phyloP scores from a whole-genome alignment of 129 eudicot species.

The Arctium minus region DNA sequence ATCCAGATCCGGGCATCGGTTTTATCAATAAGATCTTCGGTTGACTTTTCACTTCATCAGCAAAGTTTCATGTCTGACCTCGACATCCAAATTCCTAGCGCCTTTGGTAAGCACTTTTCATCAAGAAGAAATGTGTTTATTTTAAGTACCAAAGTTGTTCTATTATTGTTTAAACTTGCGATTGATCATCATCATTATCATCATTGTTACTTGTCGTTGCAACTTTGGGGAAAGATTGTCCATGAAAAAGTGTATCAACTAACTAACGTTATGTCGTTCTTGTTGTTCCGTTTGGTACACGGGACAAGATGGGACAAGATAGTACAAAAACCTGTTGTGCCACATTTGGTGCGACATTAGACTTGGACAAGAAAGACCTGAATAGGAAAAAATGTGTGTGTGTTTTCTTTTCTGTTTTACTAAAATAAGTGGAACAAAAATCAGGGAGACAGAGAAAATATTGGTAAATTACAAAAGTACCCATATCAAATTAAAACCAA shows the following conservation, averaged over 20 bases:
- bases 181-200: background rate
- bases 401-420: too few relatives aligned
- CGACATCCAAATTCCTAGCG: conserved; percentile 59
- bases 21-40: conserved; percentile 1
- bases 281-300: too few relatives aligned
- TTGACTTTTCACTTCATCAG: conserved; percentile 8
- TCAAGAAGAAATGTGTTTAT: background rate
- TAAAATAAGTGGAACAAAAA: too few relatives aligned
- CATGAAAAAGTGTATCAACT: background rate
- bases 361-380: too few relatives aligned
- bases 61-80: conserved; percentile 88
- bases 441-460: background rate
- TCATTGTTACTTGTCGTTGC: background rate
- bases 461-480: background rate
- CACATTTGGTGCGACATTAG: too few relatives aligned
- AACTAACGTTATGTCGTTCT: too few relatives aligned
- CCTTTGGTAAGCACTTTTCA: conserved; percentile 49
- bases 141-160: background rate
- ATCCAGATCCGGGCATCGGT: conserved; percentile 52
- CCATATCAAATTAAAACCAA: background rate
- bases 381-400: too few relatives aligned
- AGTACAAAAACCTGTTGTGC: too few relatives aligned
- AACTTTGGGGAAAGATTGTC: too few relatives aligned
- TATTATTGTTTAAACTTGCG: background rate
- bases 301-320: too few relatives aligned